A percentile compares a stretch with the other conserved stretches of the same genome.
These are phyloP conservation scores for Lipomyces starkeyi DNA, from an alignment of 805 yeast species.

Conservation along the genomic window DNA sequence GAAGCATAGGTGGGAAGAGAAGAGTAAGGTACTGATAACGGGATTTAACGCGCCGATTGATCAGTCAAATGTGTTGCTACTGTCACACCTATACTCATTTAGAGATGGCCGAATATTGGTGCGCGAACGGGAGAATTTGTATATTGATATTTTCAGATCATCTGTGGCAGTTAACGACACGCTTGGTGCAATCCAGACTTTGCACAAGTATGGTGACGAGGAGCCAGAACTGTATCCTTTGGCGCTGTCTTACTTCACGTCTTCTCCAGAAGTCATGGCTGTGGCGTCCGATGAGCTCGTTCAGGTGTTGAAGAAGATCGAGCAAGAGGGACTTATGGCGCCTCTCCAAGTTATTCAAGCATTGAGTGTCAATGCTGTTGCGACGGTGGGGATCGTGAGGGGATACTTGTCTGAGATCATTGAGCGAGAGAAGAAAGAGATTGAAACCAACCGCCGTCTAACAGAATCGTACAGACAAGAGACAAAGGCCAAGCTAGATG, in stretches of 20 bases:
- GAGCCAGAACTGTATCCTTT: slow-evolving; percentile 70
- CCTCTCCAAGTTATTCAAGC: slow-evolving; percentile 80
- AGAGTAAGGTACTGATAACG: slow-evolving; percentile 62
- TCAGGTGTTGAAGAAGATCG: slow-evolving; percentile 59
- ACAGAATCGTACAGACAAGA: slow-evolving; percentile 72
- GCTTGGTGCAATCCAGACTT: slow-evolving; percentile 59
- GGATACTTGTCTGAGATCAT: slow-evolving; percentile 69
- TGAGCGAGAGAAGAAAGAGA: slow-evolving; percentile 64
- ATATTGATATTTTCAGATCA: slow-evolving; percentile 70
- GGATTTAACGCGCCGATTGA: slow-evolving; percentile 59
- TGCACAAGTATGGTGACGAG: slow-evolving; percentile 63
- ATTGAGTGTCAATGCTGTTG: slow-evolving; percentile 63
- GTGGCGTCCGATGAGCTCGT: slow-evolving; percentile 51
- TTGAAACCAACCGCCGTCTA: slow-evolving; percentile 68
- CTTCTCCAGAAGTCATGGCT: slow-evolving; percentile 56
- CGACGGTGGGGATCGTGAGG: slow-evolving; percentile 74
- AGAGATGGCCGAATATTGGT: slow-evolving; percentile 43
- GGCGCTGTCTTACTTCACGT: slow-evolving; percentile 67
- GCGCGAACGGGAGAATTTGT: slow-evolving; percentile 51
- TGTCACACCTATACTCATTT: slow-evolving; percentile 58
- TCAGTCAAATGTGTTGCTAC: slow-evolving; percentile 58
- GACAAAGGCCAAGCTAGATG: slow-evolving; percentile 58
- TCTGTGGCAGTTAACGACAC: slow-evolving; percentile 65
- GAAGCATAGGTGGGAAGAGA: slow-evolving; percentile 62
- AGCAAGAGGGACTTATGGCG: slow-evolving; percentile 60